Base-by-base conservation (phyloP, 2,329 filamentous ascomycete genomes). In the Pseudofabraea citricarpa region DNA sequence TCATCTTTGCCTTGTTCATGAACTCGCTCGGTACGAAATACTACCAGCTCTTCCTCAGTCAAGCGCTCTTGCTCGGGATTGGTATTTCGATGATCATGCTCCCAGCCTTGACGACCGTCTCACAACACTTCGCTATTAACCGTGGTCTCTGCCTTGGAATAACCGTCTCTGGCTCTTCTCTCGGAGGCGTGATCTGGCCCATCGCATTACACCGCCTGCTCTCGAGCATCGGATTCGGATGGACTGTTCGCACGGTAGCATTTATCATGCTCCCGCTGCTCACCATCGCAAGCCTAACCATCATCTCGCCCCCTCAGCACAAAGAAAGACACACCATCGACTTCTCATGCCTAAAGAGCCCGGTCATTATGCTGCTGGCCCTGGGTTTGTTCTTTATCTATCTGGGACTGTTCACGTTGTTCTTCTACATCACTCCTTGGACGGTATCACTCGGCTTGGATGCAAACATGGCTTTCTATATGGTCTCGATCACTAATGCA, bases 101-200 rank as follows among this genome's bases (percentile, higher is more conserved):
- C 44, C 61, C 39, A 41, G 57, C 40, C 36, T 44, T 58, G 5
- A 45, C 48, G 5, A 37, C 41, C 3, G 38, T 53, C 4, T 48
- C 52, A 4, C 46, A 41, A 18, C 44, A 47, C 31, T 56, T 58
- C 36, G 18, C 36, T 6, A 40, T 39, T 7, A 27, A 41, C 27
- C 52, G 55, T 8, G 52, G 44, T 3, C 35, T 50, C 9, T 43
- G 58, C 40, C 47, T 48, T 37, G 62, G 44, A 38, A 54, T 45
- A 43, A 54, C 36, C 36, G 52, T 41, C 6, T 56, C 58, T 4
- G 61, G 62, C 2, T 61, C 61, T 6, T 62, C 58, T 1, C 45
- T 64, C 4, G 62, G 64, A 5, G 61, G 62, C 6, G 48, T 65
- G 4, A 47, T 65, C 32, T 64, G 55, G 54, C 62, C 62, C 2